phyloP scores from a whole-genome alignment of 495 filamentous ascomycete species.

The Hypoxylon lenormandii region DNA sequence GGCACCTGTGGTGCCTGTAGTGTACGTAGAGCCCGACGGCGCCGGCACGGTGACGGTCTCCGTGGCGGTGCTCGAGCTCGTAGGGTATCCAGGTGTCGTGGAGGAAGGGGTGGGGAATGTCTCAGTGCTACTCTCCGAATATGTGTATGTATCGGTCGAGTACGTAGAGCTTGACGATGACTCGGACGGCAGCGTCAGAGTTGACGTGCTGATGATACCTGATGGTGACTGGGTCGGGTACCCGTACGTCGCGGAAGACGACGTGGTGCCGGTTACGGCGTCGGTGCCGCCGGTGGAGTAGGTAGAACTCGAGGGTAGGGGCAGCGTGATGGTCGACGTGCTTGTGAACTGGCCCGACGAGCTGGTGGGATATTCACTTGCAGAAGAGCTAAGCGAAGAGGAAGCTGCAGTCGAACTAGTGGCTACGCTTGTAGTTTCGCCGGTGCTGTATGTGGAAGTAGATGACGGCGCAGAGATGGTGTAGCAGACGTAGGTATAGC shows the following conservation, averaged over 20 bases:
- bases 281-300: constrained; percentile 22
- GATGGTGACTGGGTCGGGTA: constrained; percentile 20
- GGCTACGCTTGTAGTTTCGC: constrained; percentile 24
- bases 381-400: background rate
- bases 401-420: constrained; percentile 11
- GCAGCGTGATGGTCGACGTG: constrained; percentile 24
- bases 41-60: constrained; percentile 3
- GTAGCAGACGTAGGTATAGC: constrained; percentile 39
- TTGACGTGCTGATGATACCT: constrained; percentile 9
- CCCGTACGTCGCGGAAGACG: constrained; percentile 8
- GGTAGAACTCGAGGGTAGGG: background rate
- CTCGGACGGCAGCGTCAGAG: background rate
- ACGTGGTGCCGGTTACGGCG: constrained; percentile 23
- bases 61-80: constrained; percentile 17
- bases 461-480: constrained; percentile 25
- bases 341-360: constrained; percentile 7
- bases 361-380: constrained; percentile 2
- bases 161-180: constrained; percentile 7
- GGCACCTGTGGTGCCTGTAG: constrained; percentile 32
- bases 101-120: constrained; percentile 27
- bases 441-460: constrained; percentile 18
- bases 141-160: constrained; percentile 11
- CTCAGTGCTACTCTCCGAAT: constrained; percentile 23
- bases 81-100: constrained; percentile 30
- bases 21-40: constrained; percentile 17